A percentile compares a stretch with the other conserved stretches of the same genome.
phyloP scores from a whole-genome alignment of 1,284 basidiomycete genomes.

The Grifola frondosa region DNA sequence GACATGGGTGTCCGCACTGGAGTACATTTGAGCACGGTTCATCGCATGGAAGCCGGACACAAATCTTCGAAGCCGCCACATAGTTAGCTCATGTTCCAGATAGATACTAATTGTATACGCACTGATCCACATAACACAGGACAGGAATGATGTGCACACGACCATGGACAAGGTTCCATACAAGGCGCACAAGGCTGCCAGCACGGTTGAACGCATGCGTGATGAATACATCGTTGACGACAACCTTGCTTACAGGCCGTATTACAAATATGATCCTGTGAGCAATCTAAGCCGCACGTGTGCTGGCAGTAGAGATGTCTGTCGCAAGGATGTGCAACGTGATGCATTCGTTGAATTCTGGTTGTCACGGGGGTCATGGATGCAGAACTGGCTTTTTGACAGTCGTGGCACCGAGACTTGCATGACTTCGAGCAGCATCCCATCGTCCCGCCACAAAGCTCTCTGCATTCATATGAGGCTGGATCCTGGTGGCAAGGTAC shows the following conservation, averaged over 20 bases:
- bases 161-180: conserved; percentile 57
- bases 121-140: conserved; percentile 73
- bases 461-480: conserved; percentile 38
- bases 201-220: conserved; percentile 52
- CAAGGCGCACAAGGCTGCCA: conserved; percentile 63
- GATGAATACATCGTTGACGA: conserved; percentile 52
- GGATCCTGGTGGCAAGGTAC: conserved; percentile 50
- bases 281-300: conserved; percentile 50
- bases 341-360: conserved; percentile 34
- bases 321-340: conserved; percentile 52
- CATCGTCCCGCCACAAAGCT: conserved; percentile 44
- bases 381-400: conserved; percentile 37
- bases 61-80: conserved; percentile 44
- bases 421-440: conserved; percentile 59
- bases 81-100: not conserved
- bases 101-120: conserved; percentile 29
- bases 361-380: not conserved
- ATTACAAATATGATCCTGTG: conserved; percentile 49
- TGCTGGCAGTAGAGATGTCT: conserved; percentile 60
- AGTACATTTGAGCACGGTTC: conserved; percentile 48
- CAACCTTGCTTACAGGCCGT: conserved; percentile 47
- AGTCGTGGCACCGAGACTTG: conserved; percentile 47
- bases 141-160: conserved; percentile 55
- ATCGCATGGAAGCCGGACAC: conserved; percentile 68
- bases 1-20: conserved; percentile 62